phyloP scores from a whole-genome alignment of 2,329 filamentous ascomycete genomes.

The Venturia effusa region DNA sequence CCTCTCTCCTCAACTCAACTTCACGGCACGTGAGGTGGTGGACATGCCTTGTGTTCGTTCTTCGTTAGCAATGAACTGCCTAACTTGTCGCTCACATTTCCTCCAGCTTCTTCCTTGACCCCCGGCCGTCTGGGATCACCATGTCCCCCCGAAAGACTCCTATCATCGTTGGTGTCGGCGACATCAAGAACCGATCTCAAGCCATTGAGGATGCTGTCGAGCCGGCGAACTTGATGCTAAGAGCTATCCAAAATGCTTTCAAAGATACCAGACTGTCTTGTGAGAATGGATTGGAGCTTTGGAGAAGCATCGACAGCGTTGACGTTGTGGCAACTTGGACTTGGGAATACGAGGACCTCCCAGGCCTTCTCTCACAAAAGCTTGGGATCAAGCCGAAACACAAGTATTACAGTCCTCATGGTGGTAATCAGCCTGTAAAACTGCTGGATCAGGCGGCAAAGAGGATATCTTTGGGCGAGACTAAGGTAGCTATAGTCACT shows the following conservation, averaged over 20 bases:
- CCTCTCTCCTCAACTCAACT: not conserved
- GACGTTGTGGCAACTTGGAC: conserved; percentile 54
- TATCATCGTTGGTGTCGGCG: conserved; percentile 52
- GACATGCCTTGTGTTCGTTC: not conserved
- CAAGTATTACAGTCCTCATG: conserved; percentile 45
- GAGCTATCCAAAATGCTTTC: conserved; percentile 43
- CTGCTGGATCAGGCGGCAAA: conserved; percentile 54
- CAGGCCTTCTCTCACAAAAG: conserved; percentile 39
- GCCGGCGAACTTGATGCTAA: conserved; percentile 47
- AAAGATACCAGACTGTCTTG: conserved; percentile 34
- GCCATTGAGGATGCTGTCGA: conserved; percentile 44
- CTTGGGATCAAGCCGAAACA: conserved; percentile 39
- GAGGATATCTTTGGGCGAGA: conserved; percentile 42
- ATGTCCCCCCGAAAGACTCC: conserved; percentile 25
- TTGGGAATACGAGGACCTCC: conserved; percentile 52
- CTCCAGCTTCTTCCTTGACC: not conserved
- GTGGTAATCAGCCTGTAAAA: conserved; percentile 51
- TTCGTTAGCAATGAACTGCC: not conserved
- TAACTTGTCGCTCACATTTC: not conserved
- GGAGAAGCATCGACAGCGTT: conserved; percentile 44
- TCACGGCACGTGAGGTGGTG: not conserved
- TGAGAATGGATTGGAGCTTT: conserved; percentile 24
- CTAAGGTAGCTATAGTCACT: conserved; percentile 46
- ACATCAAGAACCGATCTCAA: conserved; percentile 47
- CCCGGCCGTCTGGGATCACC: not conserved